Base-by-base conservation (phyloP, 1,284 basidiomycete genomes). In the Cronartium quercuum region DNA sequence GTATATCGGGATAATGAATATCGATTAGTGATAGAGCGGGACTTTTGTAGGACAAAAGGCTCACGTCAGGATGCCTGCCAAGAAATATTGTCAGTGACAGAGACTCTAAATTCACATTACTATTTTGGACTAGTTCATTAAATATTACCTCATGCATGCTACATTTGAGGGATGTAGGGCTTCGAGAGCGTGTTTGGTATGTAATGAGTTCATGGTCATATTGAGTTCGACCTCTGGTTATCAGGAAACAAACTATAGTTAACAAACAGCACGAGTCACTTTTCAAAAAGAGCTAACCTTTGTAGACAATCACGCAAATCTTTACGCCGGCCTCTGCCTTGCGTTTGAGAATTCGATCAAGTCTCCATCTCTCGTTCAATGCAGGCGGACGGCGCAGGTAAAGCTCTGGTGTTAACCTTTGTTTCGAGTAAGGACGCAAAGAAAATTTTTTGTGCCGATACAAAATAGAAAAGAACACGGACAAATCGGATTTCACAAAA, bases 311-410 rank as follows among this genome's bases (percentile, higher is more conserved):
- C 40, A 94, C 87, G 82, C 93, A 91, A 69, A 97, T 84, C 81
- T 89, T 90, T 75, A 97, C 94, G 34, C 94, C 94, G 80, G 94
- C 84, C 79, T 91, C 85, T 0, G 94, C 94, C 83, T 96, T 96
- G 76, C 89, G 87, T 82, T 90, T 85, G 60, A 97, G 84, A 9
- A 97, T 81, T 58, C 88, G 84, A 81, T 97, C 94, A 37, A 97
- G 85, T 24, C 94, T 86, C 87, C 89, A 97, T 81, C 94, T 88
- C 6, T 89, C 87, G 79, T 91, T 86, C 78, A 88, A 84, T 0
- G 90, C 90, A 1, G 92, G 89, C 0, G 94, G 94, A 18, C 94
- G 89, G 64, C 94, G 89, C 34, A 96, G 88, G 82, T 92, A 94
- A 3, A 96, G 84, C 81, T 96, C 93, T 0, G 93, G 93, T 0